A percentile compares a stretch with the other conserved stretches of the same genome.
These are phyloP conservation scores for Corymbia maculata DNA, from an alignment of 345 rosid genomes.

Conservation along the genomic window DNA sequence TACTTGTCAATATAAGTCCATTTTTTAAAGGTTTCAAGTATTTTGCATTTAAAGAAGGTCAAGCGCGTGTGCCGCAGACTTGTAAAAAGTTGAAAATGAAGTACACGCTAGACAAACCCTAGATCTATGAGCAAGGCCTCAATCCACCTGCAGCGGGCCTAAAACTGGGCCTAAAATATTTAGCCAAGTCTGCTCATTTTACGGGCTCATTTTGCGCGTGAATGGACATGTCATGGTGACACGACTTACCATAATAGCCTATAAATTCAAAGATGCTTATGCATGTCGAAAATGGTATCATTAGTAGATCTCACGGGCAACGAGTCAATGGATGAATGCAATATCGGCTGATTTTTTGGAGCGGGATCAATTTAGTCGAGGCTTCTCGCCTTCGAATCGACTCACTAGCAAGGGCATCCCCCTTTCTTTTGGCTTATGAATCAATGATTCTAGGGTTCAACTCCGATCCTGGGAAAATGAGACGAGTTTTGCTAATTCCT, in stretches of 20 bases:
- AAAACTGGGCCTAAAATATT: not conserved
- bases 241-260: not conserved
- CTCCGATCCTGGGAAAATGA: not conserved
- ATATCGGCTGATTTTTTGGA: not conserved
- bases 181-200: not conserved
- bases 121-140: not conserved
- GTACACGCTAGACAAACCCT: too few relatives aligned
- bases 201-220: too few relatives aligned
- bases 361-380: not conserved
- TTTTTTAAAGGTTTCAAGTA: not conserved
- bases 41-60: not conserved
- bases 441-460: fast-evolving
- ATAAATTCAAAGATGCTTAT: not conserved
- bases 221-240: not conserved
- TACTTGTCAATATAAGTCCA: not conserved
- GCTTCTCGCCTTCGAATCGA: not conserved
- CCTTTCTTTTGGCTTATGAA: fast-evolving
- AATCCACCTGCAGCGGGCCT: too few relatives aligned
- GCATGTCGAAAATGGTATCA: not conserved
- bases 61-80: not conserved
- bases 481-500: not conserved
- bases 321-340: not conserved
- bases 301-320: not conserved
- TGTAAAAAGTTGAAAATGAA: not conserved
- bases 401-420: fast-evolving